These are phyloP conservation scores for Wallacemonas sp. DNA, from an alignment of 208 protist species.

Conservation along the genomic window DNA sequence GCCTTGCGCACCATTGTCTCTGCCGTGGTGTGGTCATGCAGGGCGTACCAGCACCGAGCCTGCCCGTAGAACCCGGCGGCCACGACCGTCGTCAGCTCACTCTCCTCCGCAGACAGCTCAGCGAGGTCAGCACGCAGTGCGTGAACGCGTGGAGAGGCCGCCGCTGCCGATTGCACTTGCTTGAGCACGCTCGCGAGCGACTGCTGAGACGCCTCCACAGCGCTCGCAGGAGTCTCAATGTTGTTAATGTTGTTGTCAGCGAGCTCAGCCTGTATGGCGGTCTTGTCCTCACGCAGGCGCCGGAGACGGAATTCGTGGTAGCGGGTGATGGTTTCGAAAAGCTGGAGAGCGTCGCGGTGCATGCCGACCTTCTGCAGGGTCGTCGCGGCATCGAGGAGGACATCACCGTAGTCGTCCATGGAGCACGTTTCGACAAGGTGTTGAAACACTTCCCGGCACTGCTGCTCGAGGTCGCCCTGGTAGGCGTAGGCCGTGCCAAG, in stretches of 20 bases:
- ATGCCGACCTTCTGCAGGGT: constrained; percentile 75
- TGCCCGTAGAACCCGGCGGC: constrained; percentile 56
- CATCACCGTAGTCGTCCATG: constrained; percentile 85
- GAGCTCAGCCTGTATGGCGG: background rate
- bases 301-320: constrained; percentile 67
- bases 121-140: constrained; percentile 1
- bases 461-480: constrained; percentile 53
- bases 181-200: constrained; percentile 2
- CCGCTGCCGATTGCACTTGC: constrained; percentile 19
- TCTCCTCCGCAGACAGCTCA: constrained; percentile 11
- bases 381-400: constrained; percentile 76
- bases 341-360: constrained; percentile 48
- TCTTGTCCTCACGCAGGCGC: constrained; percentile 20
- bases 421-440: constrained; percentile 76
- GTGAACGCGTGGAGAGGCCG: background rate
- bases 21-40: constrained; percentile 24
- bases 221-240: background rate
- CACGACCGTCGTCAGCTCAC: constrained; percentile 63
- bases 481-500: constrained; percentile 83
- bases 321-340: constrained; percentile 68
- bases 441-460: constrained; percentile 79
- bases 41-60: constrained; percentile 60
- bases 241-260: background rate
- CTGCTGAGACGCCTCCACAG: background rate
- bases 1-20: constrained; percentile 30